Base-by-base conservation (phyloP, 805 yeast genomes). In the Vanderwaltozyma tropicalis region DNA sequence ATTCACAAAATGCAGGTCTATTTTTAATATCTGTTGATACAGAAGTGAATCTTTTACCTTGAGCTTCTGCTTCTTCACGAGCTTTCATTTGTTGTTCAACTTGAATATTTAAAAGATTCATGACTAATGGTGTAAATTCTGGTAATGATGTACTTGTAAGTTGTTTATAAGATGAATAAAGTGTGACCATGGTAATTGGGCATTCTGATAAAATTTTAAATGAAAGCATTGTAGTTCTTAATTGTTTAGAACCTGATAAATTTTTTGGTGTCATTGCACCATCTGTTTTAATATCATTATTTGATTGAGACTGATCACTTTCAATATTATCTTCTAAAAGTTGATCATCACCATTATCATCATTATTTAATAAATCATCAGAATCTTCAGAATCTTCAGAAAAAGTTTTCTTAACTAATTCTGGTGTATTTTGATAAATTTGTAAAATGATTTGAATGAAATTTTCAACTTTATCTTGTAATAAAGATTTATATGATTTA, bases 161-260 rank as follows among this genome's bases (percentile, higher is more conserved):
- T 26, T 75, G 76, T 54, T 87, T 85, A 63, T 88, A 87, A 0
- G 95, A 78, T 1, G 95, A 83, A 50, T 85, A 86, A 37, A 94
- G 66, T 7, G 95, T 77, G 3, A 92, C 98, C 79, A 92, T 82
- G 4, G 95, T 87, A 28, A 92, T 89, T 9, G 99, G 99, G 55
- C 97, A 88, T 58, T 92, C 99, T 0, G 95, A 84, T 42, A 92
- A 70, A 12, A 89, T 85, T 55, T 87, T 88, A 69, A 92, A 89
- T 1, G 96, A 87, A 46, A 59, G 69, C 72, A 84, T 72, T 4
- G 95, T 80, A 43, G 71, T 73, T 31, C 71, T 71, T 38, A 87
- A 66, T 2, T 71, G 64, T 41, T 76, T 77, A 9, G 41, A 22
- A 8, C 31, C 21, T 29, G 20, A 17, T 6, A 16, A 17, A 29